phyloP scores from a whole-genome alignment of 108 stramenopile genomes.

The Cyclotella choctawhatcheeana region DNA sequence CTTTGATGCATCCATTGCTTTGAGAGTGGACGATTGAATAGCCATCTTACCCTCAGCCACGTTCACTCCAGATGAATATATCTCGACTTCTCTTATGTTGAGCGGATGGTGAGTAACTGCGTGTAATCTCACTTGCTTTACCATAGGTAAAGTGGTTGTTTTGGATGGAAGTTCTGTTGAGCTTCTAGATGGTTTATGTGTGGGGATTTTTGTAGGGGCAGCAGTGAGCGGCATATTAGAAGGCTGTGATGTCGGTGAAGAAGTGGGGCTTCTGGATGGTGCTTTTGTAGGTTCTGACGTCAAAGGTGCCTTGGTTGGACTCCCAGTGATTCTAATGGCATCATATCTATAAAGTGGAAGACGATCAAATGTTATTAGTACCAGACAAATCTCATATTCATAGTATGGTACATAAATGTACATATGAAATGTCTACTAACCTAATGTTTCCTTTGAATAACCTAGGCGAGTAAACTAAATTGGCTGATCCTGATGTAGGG shows the following conservation, averaged over 20 bases:
- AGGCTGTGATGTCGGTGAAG: not conserved
- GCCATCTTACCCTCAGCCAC: not conserved
- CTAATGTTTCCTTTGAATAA: conserved; percentile 15
- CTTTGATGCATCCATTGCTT: not conserved
- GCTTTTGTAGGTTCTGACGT: not conserved
- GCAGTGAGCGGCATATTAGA: not conserved
- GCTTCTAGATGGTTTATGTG: not conserved
- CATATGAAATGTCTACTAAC: conserved; percentile 2
- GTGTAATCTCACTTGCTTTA: not conserved
- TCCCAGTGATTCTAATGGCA: not conserved
- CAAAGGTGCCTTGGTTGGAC: not conserved
- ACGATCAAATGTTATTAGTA: not conserved
- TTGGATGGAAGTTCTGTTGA: not conserved
- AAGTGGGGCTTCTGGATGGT: not conserved
- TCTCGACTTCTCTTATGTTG: not conserved
- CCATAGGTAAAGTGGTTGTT: not conserved
- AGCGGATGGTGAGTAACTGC: not conserved
- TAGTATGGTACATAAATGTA: not conserved
- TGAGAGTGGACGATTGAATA: not conserved
- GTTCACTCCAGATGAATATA: not conserved
- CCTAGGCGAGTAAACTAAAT: conserved; percentile 10
- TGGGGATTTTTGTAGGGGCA: not conserved
- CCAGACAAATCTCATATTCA: not conserved
- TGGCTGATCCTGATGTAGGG: not conserved
- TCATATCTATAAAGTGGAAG: not conserved